Evolutionary conservation across 768 basidiomycete species (phyloP).

Genomic region (Chalciporus chontae): DNA sequence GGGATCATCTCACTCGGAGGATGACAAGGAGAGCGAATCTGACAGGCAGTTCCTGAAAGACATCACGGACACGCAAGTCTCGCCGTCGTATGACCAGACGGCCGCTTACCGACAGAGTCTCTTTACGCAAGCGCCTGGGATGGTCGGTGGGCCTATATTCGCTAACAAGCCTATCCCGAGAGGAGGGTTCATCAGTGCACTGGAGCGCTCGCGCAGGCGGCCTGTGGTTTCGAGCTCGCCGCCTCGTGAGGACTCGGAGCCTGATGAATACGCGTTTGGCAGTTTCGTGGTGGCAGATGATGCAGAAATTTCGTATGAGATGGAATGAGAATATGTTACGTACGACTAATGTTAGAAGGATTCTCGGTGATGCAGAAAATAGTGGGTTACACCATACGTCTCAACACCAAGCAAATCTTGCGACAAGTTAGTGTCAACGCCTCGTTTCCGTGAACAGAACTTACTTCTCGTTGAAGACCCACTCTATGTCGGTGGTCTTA

Average conservation of each 20-base stretch:
- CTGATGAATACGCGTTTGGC: conserved; percentile 66
- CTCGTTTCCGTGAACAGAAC: conserved; percentile 1
- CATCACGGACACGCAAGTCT: conserved; percentile 61
- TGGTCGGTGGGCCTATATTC: conserved; percentile 52
- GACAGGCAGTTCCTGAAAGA: conserved; percentile 67
- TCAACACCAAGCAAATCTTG: conserved; percentile 43
- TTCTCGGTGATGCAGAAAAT: not conserved
- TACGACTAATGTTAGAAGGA: conserved; percentile 2
- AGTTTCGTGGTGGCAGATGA: conserved; percentile 84
- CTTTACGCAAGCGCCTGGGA: conserved; percentile 58
- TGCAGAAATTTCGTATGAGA: conserved; percentile 53
- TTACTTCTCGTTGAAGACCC: conserved; percentile 51
- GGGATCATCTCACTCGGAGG: conserved; percentile 55
- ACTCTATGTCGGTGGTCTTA: conserved; percentile 32
- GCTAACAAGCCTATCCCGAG: conserved; percentile 45
- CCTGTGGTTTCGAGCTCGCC: conserved; percentile 60
- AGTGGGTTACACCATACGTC: not conserved
- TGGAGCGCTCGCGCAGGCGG: conserved; percentile 33
- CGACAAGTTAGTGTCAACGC: not conserved
- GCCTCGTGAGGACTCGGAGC: conserved; percentile 42
- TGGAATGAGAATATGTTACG: conserved; percentile 6
- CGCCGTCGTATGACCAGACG: conserved; percentile 71
- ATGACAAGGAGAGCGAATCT: conserved; percentile 56
- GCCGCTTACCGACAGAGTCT: conserved; percentile 68
- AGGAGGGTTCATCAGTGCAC: conserved; percentile 35